Evolutionary conservation across 805 yeast genomes (phyloP), one percentile per base, ranked within the genome.

Genomic region (Clavispora asparagi): DNA sequence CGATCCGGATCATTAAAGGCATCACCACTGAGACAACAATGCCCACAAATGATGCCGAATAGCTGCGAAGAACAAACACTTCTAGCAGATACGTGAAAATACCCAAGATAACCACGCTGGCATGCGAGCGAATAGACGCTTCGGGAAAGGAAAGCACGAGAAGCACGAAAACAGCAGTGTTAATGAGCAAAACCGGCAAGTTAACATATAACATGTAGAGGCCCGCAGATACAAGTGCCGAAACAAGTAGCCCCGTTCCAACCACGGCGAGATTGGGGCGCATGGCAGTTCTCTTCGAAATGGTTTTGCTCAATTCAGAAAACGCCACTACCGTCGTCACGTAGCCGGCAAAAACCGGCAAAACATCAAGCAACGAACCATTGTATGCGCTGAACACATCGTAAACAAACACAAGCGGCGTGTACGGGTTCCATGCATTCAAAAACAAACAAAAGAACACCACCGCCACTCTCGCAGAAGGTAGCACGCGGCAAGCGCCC

Each of bases 391-490:
- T 23, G 41, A 52, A 61, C 9, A 61, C 17, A 41, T 68, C 72
- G 26, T 54, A 53, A 3, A 63, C 27, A 31, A 66, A 55, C 26
- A 62, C 59, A 23, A 61, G 19, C n/a, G 61, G 54, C 7, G 71
- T 62, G 48, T 60, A 63, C n/a, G 61, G 43, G 42, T 67, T 68
- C 58, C 58, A 58, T 9, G 48, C 54, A 45, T 60, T 60, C 44
- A 65, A 46, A 45, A 60, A 67, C 16, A 67, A 50, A 12, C 71
- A 68, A 36, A 68, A 51, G 26, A 46, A 54, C 23, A 65, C 40
- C 29, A 63, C 61, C 1, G 67, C 49, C 1, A 60, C 50, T 11
- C 70, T 51, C 16, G 57, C 53, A 5, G 60, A 45, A 11, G 68
- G 57, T 39, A 68, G 53, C 8, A 56, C 41, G 41, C 51, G 54